Base-by-base conservation (phyloP, 2,329 filamentous ascomycete genomes). In the Penicillium brasilianum region DNA sequence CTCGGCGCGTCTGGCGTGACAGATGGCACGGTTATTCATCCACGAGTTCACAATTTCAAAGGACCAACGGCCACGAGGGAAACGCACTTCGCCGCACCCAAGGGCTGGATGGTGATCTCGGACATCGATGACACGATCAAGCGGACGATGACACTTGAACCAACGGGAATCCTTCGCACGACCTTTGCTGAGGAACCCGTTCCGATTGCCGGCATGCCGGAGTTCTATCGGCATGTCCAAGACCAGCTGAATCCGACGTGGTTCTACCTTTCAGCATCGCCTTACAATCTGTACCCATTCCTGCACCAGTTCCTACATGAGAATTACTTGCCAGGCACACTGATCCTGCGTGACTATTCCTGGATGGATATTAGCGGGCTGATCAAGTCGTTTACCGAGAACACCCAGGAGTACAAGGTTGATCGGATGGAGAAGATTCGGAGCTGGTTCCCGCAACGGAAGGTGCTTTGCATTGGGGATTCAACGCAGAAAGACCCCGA, bases 61-160 rank as follows among this genome's bases (percentile, higher is more conserved):
- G 63, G 58, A 25, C 57, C 64, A n/a, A 60, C 57, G 0, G 87
- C 88, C 0, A 71, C 87, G 43, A 88, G 90, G 83, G 85, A 85
- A 62, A 96, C 92, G 0, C 84, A 88, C 18, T 93, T 90, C 71
- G 90, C 91, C 0, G 88, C 87, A 18, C 86, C 89, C 0, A 87
- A 90, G 51, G 93, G 94, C 8, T 97, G 93, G 93, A 87, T 87
- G 13, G 80, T 98, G 13, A 88, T 97, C 65, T 94, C 90, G 41
- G 94, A 98, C 70, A 87, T 98, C 67, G 95, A 98, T 73, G 94
- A 98, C 77, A 97, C 93, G 0, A 96, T 98, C 81, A 97, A 98
- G 78, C 81, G 93, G 67, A 97, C 94, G 0, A 83, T 90, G 75
- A 97, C 94, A 0, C 87, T 88, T 46, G 89, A 91, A 53, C 88